Percentiles rank a stretch among this genome's conserved stretches.
These are phyloP conservation scores for Rhypophila decipiens DNA, from an alignment of 495 filamentous ascomycete genomes.

Conservation along the genomic window DNA sequence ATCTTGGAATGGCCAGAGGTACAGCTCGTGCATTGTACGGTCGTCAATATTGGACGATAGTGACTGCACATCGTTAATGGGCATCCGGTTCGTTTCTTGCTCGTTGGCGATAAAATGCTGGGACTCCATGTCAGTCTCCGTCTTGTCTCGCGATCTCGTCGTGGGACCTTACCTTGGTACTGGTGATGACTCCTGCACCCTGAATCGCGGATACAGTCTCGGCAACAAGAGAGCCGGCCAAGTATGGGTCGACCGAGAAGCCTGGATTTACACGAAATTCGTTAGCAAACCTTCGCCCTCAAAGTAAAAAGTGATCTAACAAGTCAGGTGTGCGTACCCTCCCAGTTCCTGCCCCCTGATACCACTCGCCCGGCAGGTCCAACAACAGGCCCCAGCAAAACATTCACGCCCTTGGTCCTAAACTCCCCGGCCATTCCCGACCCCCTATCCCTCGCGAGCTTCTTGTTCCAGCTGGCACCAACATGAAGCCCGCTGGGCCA, in stretches of 20 bases:
- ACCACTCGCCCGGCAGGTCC: constrained; percentile 49
- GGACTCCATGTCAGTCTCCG: neutral
- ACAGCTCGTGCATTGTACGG: constrained; percentile 63
- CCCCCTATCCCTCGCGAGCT: constrained; percentile 43
- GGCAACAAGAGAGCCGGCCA: constrained; percentile 38
- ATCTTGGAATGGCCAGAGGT: constrained; percentile 66
- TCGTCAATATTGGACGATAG: constrained; percentile 62
- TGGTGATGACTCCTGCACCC: constrained; percentile 47
- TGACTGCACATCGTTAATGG: constrained; percentile 34
- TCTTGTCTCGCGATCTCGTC: too few species aligned
- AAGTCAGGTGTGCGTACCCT: constrained; percentile 32
- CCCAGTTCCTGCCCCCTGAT: constrained; percentile 53
- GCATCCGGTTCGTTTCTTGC: constrained; percentile 58
- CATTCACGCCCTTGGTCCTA: constrained; percentile 57
- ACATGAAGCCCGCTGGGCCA: constrained; percentile 53
- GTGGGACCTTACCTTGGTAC: constrained; percentile 47
- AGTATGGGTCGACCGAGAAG: constrained; percentile 45
- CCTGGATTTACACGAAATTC: constrained; percentile 15
- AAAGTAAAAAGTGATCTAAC: neutral
- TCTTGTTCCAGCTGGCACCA: constrained; percentile 53
- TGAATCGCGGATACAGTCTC: constrained; percentile 47
- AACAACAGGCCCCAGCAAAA: constrained; percentile 60
- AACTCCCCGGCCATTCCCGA: constrained; percentile 53
- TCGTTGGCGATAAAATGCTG: constrained; percentile 60
- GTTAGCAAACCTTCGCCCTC: neutral